Evolutionary conservation across 208 protist genomes (phyloP), one percentile per base, ranked within the genome.

Genomic region (Acanthamoeba sp.): DNA sequence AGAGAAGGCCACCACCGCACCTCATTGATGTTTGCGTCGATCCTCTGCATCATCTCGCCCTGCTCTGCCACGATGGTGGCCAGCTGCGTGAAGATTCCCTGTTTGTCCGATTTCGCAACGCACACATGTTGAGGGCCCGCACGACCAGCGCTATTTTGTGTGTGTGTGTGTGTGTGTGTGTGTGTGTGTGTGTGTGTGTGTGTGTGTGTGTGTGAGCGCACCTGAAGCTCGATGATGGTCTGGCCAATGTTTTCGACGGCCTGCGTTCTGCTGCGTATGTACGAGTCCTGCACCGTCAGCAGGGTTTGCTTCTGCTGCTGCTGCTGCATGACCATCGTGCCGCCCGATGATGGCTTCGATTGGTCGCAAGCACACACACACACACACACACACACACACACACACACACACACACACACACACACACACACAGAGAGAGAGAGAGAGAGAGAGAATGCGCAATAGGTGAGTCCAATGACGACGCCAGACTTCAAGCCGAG

Each of bases 21-120:
- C 22, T 76, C 42, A 24, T 24, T 38, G 38, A 87, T 87, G 38
- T 87, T 87, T 16, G 36, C 78, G 78, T 87, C 78, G 24, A 87
- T 87, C 27, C 78, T 87, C 42, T 87, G 78, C 78, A 87, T 87
- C 78, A 87, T 87, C n/a, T 87, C 78, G 38, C 78, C 78, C 48
- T 87, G 78, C 9, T 87, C 78, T 22, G 78, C 78, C 36, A 87
- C 78, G 78, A 87, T 87, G 78, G 38, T 87, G 42, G 78, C 78
- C 38, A 87, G 38, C 34, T 87, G 78, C n/a, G 48, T 57, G 78
- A 87, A 87, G 22, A 87, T 87, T 6, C 78, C 78, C 78, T 87
- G 78, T 69, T 69, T 22, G 62, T 22, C 59, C 59, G 20, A 10
- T 59, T 59, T 59, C 52, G 20, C 52, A 12, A 32, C 59, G 20